A percentile compares a stretch with the other conserved stretches of the same genome.
Evolutionary conservation across 2,329 filamentous ascomycete species (phyloP).

Genomic region (Dryadomyces quercus-mongolicae): DNA sequence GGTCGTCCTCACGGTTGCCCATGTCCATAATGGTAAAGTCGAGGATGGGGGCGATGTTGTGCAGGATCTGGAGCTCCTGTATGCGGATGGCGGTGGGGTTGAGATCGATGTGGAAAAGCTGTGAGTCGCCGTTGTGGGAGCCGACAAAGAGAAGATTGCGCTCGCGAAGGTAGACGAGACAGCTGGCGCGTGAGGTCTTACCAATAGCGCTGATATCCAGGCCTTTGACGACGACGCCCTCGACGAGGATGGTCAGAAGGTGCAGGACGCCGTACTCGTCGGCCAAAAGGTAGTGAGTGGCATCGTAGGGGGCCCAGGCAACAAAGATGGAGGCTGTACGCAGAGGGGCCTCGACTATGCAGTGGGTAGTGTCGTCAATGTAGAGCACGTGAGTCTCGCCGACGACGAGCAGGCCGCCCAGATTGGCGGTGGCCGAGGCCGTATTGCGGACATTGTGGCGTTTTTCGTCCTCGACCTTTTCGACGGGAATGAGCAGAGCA

Average conservation of each 20-base stretch:
- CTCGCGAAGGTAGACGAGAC: conserved; percentile 64
- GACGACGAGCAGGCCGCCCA: conserved; percentile 61
- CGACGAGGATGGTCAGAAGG: conserved; percentile 65
- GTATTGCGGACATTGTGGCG: conserved; percentile 47
- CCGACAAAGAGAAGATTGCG: conserved; percentile 70
- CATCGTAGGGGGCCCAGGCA: conserved; percentile 80
- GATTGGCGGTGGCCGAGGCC: conserved; percentile 39
- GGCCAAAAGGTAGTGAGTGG: conserved; percentile 71
- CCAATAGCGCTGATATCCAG: conserved; percentile 59
- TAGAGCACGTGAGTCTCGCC: conserved; percentile 77
- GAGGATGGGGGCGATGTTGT: conserved; percentile 79
- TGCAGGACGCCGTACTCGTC: conserved; percentile 85
- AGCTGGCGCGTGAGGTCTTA: conserved; percentile 61
- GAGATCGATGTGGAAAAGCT: conserved; percentile 58
- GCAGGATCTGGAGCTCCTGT: conserved; percentile 59
- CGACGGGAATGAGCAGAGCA: conserved; percentile 50
- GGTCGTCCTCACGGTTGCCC: conserved; percentile 70
- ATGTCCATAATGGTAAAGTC: conserved; percentile 97
- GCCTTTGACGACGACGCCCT: conserved; percentile 53
- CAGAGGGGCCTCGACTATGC: conserved; percentile 51
- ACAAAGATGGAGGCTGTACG: conserved; percentile 74
- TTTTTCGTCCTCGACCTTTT: conserved; percentile 41
- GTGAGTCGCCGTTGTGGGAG: conserved; percentile 86
- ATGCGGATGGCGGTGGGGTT: conserved; percentile 23
- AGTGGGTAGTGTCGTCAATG: conserved; percentile 64